Base-by-base conservation (phyloP, 176 grass and related monocot genomes). In the Tillandsia leiboldiana region DNA sequence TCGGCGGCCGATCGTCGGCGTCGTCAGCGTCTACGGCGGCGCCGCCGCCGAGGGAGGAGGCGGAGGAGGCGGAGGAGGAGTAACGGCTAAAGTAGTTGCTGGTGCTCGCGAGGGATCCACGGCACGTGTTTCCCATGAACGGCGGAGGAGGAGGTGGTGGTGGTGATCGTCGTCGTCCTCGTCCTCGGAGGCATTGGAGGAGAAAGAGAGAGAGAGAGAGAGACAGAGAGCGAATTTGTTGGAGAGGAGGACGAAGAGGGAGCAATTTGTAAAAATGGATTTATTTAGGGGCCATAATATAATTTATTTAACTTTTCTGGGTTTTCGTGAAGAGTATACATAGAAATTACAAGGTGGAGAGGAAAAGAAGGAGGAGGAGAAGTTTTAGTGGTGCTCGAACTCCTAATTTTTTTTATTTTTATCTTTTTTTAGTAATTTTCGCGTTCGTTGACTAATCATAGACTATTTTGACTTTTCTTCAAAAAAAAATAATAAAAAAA, bases 61-160 rank as follows among this genome's bases (percentile, higher is more conserved):
- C 53, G 48, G 8, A 57, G 70, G 70, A 66, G 5, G 27, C 17
- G 56, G 76, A 28, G 64, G 8, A 29, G 1, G 61, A 14, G 14
- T 8, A n/a, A 8, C 8, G 48, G 42, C 9, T 42, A 42, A 22
- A 54, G 65, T 69, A 69, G 65, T 17, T 61, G 66, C 48, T 62
- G 64, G 47, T 63, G 64, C 74, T 70, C 51, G 49, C 13, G 53
- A 78, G 70, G 67, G 51, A 74, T 51, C 80, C 73, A 13, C 63
- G 71, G 70, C 71, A 86, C 0, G 77, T 72, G 77, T 90, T 90
- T 77, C 87, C 83, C 87, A 83, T 90, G 62, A 81, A 85, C 66
- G 69, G 49, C 66, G 69, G 49, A 27, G 24, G 26, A 12, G 42
- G 9, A 54, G 10, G 52, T 27, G 51, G 70, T 65, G 71, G 71